Percentiles rank a stretch among this genome's conserved stretches.
Conservation (phyloP, 2,329 filamentous ascomycete genomes). For the Aspergillus tubingensis region DNA sequence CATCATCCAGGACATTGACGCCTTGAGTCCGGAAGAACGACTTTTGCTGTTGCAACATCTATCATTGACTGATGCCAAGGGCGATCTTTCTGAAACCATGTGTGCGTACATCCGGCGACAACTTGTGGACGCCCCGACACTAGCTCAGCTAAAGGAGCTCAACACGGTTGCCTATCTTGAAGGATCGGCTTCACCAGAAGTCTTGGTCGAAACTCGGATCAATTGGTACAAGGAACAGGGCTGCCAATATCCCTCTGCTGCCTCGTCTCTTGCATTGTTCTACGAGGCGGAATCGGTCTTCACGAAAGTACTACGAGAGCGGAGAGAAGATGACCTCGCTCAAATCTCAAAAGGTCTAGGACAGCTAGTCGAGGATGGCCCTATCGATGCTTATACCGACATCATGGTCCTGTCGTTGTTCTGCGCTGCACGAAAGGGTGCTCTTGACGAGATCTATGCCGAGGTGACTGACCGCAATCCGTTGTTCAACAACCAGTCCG, state of each 20-base stretch:
- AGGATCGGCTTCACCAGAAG: conserved; percentile 38
- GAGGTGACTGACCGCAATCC: conserved; percentile 65
- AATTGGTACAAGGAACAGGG: conserved; percentile 47
- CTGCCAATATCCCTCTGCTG: conserved; percentile 37
- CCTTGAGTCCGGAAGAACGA: conserved; percentile 45
- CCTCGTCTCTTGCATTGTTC: conserved; percentile 42
- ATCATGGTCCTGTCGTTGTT: conserved; percentile 61
- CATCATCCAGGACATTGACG: conserved; percentile 45
- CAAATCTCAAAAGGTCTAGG: conserved; percentile 42
- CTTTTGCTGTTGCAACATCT: conserved; percentile 44
- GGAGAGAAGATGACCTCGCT: conserved; percentile 39
- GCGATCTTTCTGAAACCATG: conserved; percentile 32
- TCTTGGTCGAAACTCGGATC: conserved; percentile 43
- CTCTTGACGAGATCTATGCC: conserved; percentile 63
- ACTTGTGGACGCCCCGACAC: conserved; percentile 42
- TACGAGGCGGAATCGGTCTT: conserved; percentile 36
- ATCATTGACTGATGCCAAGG: conserved; percentile 30
- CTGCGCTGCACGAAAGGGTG: conserved; percentile 57
- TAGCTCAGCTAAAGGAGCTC: conserved; percentile 43
- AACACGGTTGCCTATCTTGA: conserved; percentile 45
- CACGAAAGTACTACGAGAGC: conserved; percentile 29
- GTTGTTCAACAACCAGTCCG: conserved; percentile 61
- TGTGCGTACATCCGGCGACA: conserved; percentile 36
- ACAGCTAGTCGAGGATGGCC: conserved; percentile 30
- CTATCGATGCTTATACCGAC: conserved; percentile 53